Percentiles rank a stretch among this genome's conserved stretches.
These are phyloP conservation scores for Botrytis medusae DNA, from an alignment of 2,329 filamentous ascomycete species.

Conservation along the genomic window DNA sequence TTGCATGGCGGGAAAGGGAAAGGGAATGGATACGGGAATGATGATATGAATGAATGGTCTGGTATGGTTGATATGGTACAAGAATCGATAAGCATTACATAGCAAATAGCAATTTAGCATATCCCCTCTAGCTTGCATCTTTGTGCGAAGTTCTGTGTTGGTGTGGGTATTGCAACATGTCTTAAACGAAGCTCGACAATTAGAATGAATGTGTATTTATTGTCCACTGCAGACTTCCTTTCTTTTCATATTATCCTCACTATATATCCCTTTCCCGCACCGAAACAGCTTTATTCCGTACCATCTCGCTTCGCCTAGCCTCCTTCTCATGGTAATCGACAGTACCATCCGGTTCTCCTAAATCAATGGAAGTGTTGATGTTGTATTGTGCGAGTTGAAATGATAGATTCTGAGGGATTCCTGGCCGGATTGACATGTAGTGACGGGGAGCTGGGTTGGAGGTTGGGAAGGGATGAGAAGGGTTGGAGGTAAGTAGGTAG, in stretches of 20 bases:
- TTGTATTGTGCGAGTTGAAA: neutral
- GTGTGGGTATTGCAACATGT: neutral
- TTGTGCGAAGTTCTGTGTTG: neutral
- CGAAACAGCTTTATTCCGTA: neutral
- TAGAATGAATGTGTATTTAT: neutral
- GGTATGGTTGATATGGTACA: neutral
- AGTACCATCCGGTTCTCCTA: neutral
- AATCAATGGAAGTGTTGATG: neutral
- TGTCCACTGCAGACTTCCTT: neutral
- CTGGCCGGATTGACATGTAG: neutral
- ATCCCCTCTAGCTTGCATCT: neutral
- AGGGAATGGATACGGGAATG: neutral
- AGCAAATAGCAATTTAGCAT: neutral
- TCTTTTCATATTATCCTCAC: neutral
- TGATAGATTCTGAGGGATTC: neutral
- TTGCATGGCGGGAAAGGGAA: neutral
- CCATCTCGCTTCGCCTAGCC: neutral
- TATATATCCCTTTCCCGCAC: neutral
- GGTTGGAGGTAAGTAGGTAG: too few species aligned
- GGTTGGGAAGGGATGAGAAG: neutral
- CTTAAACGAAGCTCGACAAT: too few species aligned
- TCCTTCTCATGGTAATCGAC: neutral
- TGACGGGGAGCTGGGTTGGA: neutral
- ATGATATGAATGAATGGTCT: slow-evolving; percentile 5
- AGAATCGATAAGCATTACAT: neutral